These are phyloP conservation scores for Sphaerobolus stellatus DNA, from an alignment of 1,284 basidiomycete genomes.

Conservation along the genomic window DNA sequence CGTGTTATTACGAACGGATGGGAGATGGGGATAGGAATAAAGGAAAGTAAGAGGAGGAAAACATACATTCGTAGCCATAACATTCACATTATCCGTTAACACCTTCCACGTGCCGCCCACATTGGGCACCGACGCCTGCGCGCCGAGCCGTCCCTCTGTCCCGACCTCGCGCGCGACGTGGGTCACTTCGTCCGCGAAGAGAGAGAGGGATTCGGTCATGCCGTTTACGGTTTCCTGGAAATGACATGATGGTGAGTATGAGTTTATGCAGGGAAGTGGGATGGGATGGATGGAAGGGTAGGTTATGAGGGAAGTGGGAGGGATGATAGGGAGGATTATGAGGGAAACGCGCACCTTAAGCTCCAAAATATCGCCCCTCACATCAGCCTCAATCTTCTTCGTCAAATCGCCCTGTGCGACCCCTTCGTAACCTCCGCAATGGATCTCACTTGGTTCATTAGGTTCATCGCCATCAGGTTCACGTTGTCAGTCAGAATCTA, in stretches of 20 bases:
- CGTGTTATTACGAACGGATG: too few species aligned
- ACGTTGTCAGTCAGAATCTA: not conserved
- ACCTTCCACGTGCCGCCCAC: conserved; percentile 97
- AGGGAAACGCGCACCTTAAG: too few species aligned
- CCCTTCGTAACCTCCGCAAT: not conserved
- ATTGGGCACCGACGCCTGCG: conserved; percentile 85
- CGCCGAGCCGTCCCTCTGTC: conserved; percentile 85
- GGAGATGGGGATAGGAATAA: too few species aligned
- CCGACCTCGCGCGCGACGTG: conserved; percentile 78
- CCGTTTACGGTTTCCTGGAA: conserved; percentile 86
- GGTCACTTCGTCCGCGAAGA: conserved; percentile 88
- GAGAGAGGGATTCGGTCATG: conserved; percentile 85
- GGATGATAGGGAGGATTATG: too few species aligned
- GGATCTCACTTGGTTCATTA: not conserved
- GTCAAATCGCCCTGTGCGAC: conserved; percentile 1
- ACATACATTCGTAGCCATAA: conserved; percentile 80
- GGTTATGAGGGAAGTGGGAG: too few species aligned
- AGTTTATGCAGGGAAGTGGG: too few species aligned
- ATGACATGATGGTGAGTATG: too few species aligned
- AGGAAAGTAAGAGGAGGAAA: not conserved
- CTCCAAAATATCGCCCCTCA: conserved; percentile 44
- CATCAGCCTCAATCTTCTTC: conserved; percentile 1
- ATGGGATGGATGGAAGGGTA: too few species aligned
- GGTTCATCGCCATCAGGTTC: not conserved
- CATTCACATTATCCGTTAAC: conserved; percentile 91